Evolutionary conservation across 257 asterid genomes (phyloP).

Genomic region (Verbena officinalis): DNA sequence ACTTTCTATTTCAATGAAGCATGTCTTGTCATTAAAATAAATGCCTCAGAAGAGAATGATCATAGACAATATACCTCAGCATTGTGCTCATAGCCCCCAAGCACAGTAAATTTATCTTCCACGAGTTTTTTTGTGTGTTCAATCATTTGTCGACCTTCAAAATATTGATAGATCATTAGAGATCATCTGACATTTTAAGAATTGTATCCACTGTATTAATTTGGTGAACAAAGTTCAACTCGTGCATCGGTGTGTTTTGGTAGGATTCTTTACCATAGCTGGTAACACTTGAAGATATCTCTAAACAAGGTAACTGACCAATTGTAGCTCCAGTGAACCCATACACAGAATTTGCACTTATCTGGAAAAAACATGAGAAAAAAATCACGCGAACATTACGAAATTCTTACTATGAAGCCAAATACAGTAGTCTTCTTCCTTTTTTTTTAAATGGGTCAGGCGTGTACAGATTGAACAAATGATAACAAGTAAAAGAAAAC

Average conservation of each 20-base stretch:
- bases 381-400: conserved; percentile 24
- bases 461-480: neutral
- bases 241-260: conserved; percentile 7
- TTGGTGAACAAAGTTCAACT: conserved; percentile 14
- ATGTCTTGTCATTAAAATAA: neutral
- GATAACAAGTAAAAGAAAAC: conserved; percentile 10
- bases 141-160: conserved; percentile 95
- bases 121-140: conserved; percentile 95
- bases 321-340: conserved; percentile 97
- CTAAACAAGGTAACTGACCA: conserved; percentile 96
- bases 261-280: conserved; percentile 77
- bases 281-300: conserved; percentile 98
- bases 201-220: conserved; percentile 5
- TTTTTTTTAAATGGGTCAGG: too few species aligned
- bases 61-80: conserved; percentile 70
- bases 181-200: conserved; percentile 30
- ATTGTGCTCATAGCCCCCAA: conserved; percentile 84
- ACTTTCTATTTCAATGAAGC: neutral
- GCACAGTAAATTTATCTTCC: conserved; percentile 83
- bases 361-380: conserved; percentile 52
- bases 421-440: conserved; percentile 16
- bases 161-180: conserved; percentile 32
- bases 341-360: conserved; percentile 96
- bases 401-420: conserved; percentile 14
- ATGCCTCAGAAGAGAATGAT: conserved; percentile 21